Evolutionary conservation across 805 yeast species (phyloP), one percentile per base, ranked within the genome.

Genomic region (Jamesozyma lodderae): DNA sequence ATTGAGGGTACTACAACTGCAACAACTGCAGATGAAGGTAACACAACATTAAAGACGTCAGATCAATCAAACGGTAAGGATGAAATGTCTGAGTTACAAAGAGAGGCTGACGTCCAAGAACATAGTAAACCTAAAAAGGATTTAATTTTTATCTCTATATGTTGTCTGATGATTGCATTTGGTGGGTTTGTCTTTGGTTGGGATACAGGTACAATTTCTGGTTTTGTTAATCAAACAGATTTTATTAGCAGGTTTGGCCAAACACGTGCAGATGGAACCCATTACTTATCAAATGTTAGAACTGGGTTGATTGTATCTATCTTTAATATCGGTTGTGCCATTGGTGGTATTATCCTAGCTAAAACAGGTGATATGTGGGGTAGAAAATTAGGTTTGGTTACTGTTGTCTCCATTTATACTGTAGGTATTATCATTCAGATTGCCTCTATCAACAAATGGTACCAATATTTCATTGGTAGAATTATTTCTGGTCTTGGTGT

Each of bases 11-110:
- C 9, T 4, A 28, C 17, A 6, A 15, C 19, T 16, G 8, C 31
- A 8, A 19, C 19, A 13, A 82, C 96, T 1, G 70, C 81, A 35
- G 97, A 97, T 1, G 68, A 90, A 30, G 96, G 96, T 2, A 73
- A 88, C 1, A 73, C 95, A 1, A 90, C 96, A 0, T 90, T 88
- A 56, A 92, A 57, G 97, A 97, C 22, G 90, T 96, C 0, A 96
- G 96, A n/a, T 97, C 96, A 4, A 60, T 80, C 38, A 8, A 11
- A 25, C 4, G 32, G 22, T 3, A 37, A 37, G 6, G 36, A 32
- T 27, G 33, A 26, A 14, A 14, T 37, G 15, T 26, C 36, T 7
- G 31, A 16, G 15, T 19, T 34, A n/a, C 36, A 34, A 26, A 24
- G 11, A 3, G 19, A 45, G 26, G 41, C 42, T 11, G 44, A 38